Base-by-base conservation (phyloP, 805 yeast species). In the Hanseniaspora mollemarum region DNA sequence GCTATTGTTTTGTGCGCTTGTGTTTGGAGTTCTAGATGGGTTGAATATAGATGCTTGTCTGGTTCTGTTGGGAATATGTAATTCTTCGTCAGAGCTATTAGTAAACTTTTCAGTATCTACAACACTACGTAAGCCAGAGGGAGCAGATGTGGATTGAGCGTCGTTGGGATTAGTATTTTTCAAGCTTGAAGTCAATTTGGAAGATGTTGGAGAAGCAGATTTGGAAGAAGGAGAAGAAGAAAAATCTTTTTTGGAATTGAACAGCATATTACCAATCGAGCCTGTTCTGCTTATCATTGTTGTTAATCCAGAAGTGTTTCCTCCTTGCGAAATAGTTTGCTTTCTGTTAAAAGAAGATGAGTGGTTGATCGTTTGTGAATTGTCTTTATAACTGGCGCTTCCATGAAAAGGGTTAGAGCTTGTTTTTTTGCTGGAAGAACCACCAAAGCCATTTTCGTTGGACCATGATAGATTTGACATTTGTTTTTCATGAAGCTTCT, bases 401-500 rank as follows among this genome's bases (percentile, higher is more conserved):
- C 26, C 19, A 19, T 24, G 32, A n/a, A 40, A 48, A 4, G 41
- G 33, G 18, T 33, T 48, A 3, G 37, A 6, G 46, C 24, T 4
- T 31, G 37, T 25, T 48, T 48, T 26, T 48, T 48, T 9, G 40
- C 37, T 31, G 42, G 46, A 35, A 21, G 46, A 40, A 22, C 35
- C 46, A 19, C 52, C 52, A 49, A 42, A 42, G 1, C 46, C 38
- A 22, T 49, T 29, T 21, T 49, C 46, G 13, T 49, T 41, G 18
- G 33, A 26, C 46, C 52, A 42, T 2, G 46, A 42, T 12, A 48
- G 22, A 21, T 48, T 48, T 12, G 45, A 40, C 51, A 48, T 48
- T 43, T 65, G 56, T 3, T 61, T 56, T 46, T 60, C 64, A 45
- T 64, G 67, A 12, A 65, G 54, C 50, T 83, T 76, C 54, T 82